Percentiles rank a stretch among this genome's conserved stretches.
Conservation (phyloP, 257 asterid species). For the Rauvolfia tetraphylla region DNA sequence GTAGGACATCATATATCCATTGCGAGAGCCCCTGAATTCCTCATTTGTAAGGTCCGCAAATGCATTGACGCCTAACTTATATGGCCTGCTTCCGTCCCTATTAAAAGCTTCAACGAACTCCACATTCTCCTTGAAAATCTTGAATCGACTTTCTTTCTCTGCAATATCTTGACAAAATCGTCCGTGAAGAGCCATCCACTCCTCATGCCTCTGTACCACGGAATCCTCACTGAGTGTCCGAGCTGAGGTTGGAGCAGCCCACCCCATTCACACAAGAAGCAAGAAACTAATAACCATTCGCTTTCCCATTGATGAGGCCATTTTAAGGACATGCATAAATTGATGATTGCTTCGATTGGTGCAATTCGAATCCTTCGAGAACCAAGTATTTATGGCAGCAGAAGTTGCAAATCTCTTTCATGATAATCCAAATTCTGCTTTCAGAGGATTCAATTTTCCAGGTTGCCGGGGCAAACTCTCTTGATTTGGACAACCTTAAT, state of each 20-base stretch:
- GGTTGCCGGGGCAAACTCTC: constrained; percentile 19
- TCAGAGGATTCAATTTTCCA: not conserved
- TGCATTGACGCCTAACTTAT: constrained; percentile 22
- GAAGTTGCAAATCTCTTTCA: not conserved
- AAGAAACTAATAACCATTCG: constrained; percentile 3
- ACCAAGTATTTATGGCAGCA: not conserved
- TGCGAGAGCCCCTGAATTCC: constrained; percentile 14
- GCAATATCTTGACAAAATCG: constrained; percentile 13
- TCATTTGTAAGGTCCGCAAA: constrained; percentile 22
- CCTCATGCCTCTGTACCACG: constrained; percentile 11
- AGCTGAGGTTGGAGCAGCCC: constrained; percentile 10
- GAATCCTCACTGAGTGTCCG: constrained; percentile 2
- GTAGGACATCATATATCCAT: constrained; percentile 14
- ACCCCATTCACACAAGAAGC: not conserved
- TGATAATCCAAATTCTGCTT: not conserved
- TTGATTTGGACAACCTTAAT: constrained; percentile 9
- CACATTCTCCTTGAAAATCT: constrained; percentile 16
- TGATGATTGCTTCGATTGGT: not conserved
- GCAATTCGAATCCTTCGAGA: not conserved
- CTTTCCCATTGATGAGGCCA: constrained; percentile 4
- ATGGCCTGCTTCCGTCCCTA: constrained; percentile 15
- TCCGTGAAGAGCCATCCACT: constrained; percentile 20
- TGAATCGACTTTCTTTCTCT: constrained; percentile 19
- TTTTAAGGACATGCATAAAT: not conserved
- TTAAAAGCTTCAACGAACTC: constrained; percentile 14